Conservation (phyloP, 805 yeast species). For the Lachancea mirantina region DNA sequence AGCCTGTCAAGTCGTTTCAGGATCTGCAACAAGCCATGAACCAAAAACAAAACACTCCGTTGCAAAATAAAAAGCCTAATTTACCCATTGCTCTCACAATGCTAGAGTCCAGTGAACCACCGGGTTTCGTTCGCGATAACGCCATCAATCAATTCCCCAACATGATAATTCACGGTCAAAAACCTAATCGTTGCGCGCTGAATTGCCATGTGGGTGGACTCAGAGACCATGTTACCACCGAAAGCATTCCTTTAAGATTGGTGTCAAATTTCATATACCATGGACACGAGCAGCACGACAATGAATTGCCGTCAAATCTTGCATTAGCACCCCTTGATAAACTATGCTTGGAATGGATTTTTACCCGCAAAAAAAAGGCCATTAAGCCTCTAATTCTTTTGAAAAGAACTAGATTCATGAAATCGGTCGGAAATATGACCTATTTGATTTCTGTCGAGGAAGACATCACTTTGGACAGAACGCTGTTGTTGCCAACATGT, state of each 20-base stretch:
- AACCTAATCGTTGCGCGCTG: slow-evolving; percentile 12
- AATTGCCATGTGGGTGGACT: slow-evolving; percentile 31
- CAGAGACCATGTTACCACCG: slow-evolving; percentile 23
- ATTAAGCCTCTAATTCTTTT: slow-evolving; percentile 13
- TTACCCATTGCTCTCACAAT: slow-evolving; percentile 1
- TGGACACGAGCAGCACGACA: neutral
- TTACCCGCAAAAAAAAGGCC: slow-evolving; percentile 14
- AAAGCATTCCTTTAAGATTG: slow-evolving; percentile 6
- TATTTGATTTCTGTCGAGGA: slow-evolving; percentile 24
- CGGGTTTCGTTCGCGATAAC: slow-evolving; percentile 7
- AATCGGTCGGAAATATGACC: slow-evolving; percentile 6
- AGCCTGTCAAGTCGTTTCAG: slow-evolving; percentile 19
- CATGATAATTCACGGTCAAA: slow-evolving; percentile 10
- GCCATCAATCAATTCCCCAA: slow-evolving; percentile 20
- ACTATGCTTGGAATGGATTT: slow-evolving; percentile 25
- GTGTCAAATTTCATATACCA: neutral
- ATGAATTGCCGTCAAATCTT: no score
- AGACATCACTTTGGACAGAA: slow-evolving; percentile 13
- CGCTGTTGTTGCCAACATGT: slow-evolving; percentile 15
- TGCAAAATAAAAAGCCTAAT: neutral
- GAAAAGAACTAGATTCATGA: slow-evolving; percentile 25
- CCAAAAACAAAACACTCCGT: slow-evolving; percentile 1
- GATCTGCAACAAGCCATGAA: slow-evolving; percentile 12
- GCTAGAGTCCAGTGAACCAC: slow-evolving; percentile 4
- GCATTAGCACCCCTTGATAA: slow-evolving; percentile 15